Evolutionary conservation across 108 stramenopile genomes (phyloP).

Genomic region (Pseudonitzschia delicatissima): DNA sequence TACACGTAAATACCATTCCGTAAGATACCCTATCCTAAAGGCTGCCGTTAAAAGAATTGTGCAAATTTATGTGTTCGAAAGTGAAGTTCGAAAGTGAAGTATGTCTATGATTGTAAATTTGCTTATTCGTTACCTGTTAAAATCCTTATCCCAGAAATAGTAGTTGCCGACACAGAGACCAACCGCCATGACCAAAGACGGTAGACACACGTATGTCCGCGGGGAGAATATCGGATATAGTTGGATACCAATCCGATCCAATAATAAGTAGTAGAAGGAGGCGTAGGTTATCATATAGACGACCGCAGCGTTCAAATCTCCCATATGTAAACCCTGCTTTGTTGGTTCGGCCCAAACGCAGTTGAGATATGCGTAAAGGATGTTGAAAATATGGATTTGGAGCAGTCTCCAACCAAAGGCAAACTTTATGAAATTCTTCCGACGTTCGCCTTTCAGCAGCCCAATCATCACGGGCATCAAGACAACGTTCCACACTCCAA

Average conservation of each 20-base stretch:
- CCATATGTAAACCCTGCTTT: slow-evolving; percentile 36
- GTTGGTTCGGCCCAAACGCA: slow-evolving; percentile 36
- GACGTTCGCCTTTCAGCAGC: slow-evolving; percentile 37
- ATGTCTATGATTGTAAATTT: too few species aligned
- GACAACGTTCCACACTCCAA: slow-evolving; percentile 79
- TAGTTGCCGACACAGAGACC: slow-evolving; percentile 22
- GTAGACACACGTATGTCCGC: slow-evolving; percentile 33
- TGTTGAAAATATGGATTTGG: slow-evolving; percentile 72
- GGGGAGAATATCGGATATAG: slow-evolving; percentile 82
- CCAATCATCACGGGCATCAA: slow-evolving; percentile 59
- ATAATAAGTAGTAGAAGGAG: slow-evolving; percentile 55
- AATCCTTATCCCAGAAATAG: slow-evolving; percentile 15
- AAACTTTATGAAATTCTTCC: slow-evolving; percentile 52
- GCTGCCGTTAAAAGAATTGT: too few species aligned
- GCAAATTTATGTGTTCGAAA: too few species aligned
- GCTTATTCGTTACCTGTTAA: background rate
- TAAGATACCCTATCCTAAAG: too few species aligned
- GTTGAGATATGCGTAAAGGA: slow-evolving; percentile 53
- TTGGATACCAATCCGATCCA: slow-evolving; percentile 83
- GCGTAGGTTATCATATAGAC: slow-evolving; percentile 48
- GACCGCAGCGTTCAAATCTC: slow-evolving; percentile 55
- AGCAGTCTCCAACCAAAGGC: slow-evolving; percentile 59
- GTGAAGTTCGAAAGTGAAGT: too few species aligned
- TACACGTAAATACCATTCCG: too few species aligned
- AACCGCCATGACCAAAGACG: slow-evolving; percentile 36